phyloP scores from a whole-genome alignment of 345 rosid genomes.

The Sisymbrium altissimum region DNA sequence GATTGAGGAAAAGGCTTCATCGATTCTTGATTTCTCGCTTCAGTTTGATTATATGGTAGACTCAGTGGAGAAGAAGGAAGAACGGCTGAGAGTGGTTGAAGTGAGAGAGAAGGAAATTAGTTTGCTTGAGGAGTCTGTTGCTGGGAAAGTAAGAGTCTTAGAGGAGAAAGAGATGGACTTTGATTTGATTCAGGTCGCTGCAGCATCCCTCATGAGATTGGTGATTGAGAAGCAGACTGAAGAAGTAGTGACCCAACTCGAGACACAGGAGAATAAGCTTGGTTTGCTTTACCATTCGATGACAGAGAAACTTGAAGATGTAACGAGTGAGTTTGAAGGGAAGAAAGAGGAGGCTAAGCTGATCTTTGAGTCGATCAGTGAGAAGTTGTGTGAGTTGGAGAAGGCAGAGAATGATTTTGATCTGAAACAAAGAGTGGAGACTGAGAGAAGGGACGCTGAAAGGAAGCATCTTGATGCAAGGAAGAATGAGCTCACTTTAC shows the following conservation, averaged over 20 bases:
- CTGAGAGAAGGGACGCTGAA: neutral
- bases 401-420: neutral
- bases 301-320: neutral
- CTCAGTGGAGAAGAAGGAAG: constrained; percentile 2
- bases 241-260: neutral
- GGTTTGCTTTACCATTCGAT: neutral
- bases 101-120: neutral
- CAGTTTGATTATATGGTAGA: neutral
- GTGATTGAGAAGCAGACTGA: constrained; percentile 15
- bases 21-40: neutral
- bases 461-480: neutral
- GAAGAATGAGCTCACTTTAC: neutral
- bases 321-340: neutral
- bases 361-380: neutral
- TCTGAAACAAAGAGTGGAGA: neutral
- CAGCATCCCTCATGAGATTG: neutral
- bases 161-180: constrained; percentile 4
- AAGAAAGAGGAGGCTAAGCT: neutral
- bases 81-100: neutral
- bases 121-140: neutral
- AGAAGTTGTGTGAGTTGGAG: constrained; percentile 7
- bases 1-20: neutral
- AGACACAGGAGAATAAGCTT: neutral
- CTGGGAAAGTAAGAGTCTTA: neutral
- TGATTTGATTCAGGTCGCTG: neutral